Evolutionary conservation across 345 rosid genomes (phyloP).

Genomic region (Melaleuca alternifolia): DNA sequence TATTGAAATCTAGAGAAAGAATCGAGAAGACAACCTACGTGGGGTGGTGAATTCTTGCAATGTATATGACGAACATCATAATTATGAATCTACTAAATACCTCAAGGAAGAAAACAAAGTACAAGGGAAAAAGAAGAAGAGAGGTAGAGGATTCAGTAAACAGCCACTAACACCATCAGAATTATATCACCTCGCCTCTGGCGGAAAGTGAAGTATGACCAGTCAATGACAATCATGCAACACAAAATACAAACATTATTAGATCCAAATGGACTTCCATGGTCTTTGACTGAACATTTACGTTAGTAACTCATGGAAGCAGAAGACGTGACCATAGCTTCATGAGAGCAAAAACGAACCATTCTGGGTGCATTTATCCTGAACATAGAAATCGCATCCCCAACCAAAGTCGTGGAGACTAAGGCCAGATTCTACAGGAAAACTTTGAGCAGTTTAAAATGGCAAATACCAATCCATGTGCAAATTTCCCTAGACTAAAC

Average conservation of each 20-base stretch:
- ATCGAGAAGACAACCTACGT: background rate
- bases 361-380: background rate
- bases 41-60: background rate
- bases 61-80: background rate
- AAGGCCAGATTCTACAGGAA: background rate
- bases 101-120: background rate
- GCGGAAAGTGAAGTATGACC: background rate
- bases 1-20: background rate
- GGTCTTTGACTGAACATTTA: background rate
- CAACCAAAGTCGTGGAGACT: background rate
- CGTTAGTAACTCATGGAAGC: background rate
- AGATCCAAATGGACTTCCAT: background rate
- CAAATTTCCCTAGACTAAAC: background rate
- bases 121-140: background rate
- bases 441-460: background rate
- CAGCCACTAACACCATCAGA: background rate
- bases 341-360: background rate
- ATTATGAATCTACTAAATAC: background rate
- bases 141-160: background rate
- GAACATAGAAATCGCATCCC: background rate
- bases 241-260: background rate
- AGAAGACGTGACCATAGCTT: background rate
- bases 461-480: background rate
- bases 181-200: background rate
- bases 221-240: background rate